Evolutionary conservation across 139 green algal species (phyloP).

Genomic region (Micractinium sp.): DNA sequence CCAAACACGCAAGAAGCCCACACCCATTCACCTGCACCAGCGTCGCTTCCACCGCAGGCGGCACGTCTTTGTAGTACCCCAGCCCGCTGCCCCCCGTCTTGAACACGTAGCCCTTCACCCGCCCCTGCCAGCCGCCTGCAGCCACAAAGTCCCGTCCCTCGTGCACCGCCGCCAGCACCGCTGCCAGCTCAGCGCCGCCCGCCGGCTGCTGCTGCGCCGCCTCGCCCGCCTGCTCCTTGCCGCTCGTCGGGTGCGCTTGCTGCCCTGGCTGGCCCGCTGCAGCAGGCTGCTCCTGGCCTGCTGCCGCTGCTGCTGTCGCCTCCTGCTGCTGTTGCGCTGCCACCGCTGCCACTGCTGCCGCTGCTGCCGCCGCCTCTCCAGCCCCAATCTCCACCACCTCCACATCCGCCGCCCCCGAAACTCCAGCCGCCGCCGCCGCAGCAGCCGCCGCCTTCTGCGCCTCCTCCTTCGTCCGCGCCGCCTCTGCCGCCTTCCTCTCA

Average conservation of each 20-base stretch:
- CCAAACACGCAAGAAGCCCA: neutral
- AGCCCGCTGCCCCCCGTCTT: conserved; percentile 24
- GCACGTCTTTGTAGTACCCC: conserved; percentile 30
- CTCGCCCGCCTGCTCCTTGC: neutral
- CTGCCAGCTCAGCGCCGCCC: neutral
- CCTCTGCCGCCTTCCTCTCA: neutral
- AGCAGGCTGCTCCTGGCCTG: neutral
- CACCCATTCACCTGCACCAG: neutral
- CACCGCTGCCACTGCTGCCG: neutral
- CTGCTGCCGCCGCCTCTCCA: neutral
- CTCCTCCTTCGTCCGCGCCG: neutral
- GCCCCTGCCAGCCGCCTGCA: conserved; percentile 1
- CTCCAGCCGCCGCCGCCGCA: neutral
- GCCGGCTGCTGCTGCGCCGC: neutral
- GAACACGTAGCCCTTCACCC: conserved; percentile 33
- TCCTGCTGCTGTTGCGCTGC: neutral
- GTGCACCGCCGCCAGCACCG: neutral
- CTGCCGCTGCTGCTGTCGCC: neutral
- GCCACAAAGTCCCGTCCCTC: neutral
- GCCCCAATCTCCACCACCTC: neutral
- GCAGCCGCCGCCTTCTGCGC: neutral
- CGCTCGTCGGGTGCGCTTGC: too few species aligned
- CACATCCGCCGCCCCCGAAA: neutral
- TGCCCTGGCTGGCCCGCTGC: neutral
- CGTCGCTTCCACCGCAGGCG: neutral